A percentile compares a stretch with the other conserved stretches of the same genome.
These are phyloP conservation scores for Neoboletus brunneissimus DNA, from an alignment of 768 basidiomycete species.

Conservation along the genomic window DNA sequence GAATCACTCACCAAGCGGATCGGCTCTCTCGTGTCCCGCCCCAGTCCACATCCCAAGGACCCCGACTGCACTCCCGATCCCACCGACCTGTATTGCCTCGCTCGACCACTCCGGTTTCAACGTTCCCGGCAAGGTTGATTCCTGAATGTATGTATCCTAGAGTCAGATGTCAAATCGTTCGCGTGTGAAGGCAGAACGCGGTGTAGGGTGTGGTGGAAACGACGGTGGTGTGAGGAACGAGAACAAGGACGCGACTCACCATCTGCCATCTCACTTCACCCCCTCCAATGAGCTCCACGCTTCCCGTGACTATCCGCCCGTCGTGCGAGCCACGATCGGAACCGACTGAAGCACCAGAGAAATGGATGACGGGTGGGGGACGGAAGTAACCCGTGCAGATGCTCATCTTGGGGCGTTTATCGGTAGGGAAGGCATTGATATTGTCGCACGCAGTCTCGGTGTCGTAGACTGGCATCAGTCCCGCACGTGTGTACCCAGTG, in stretches of 20 bases:
- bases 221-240: not conserved
- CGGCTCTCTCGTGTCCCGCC: constrained; percentile 41
- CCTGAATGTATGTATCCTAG: constrained; percentile 28
- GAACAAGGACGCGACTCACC: constrained; percentile 29
- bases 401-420: not conserved
- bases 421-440: constrained; percentile 18
- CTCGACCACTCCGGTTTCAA: constrained; percentile 46
- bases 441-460: not conserved
- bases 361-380: constrained; percentile 49
- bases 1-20: constrained; percentile 40
- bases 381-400: constrained; percentile 25
- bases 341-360: constrained; percentile 45
- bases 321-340: constrained; percentile 34
- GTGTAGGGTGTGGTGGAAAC: not conserved
- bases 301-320: constrained; percentile 39
- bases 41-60: constrained; percentile 58
- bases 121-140: constrained; percentile 32
- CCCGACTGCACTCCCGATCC: constrained; percentile 50
- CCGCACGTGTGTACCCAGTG: constrained; percentile 34
- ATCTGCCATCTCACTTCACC: constrained; percentile 52
- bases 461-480: constrained; percentile 20
- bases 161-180: constrained; percentile 1
- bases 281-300: constrained; percentile 47
- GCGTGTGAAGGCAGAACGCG: not conserved
- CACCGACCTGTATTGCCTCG: constrained; percentile 58